Base-by-base conservation (phyloP, 208 protist species). In the Leishmania martiniquensis region DNA sequence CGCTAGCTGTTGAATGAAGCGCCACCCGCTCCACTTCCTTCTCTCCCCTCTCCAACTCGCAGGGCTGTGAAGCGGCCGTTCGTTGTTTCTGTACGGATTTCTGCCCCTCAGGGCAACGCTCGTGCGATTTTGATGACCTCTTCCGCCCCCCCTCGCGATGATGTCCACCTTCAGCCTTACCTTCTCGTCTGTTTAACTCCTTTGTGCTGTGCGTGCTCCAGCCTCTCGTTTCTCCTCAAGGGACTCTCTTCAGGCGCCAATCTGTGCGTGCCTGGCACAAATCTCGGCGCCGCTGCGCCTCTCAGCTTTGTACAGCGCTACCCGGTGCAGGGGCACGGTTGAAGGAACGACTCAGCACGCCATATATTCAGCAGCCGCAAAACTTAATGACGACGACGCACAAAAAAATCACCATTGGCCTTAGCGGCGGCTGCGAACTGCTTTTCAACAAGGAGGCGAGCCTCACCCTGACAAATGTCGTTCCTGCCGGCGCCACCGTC, bases 381-480 rank as follows among this genome's bases (percentile, higher is more conserved):
- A 20, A n/a, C 42, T 3, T 4, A 17, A 71, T 71, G 66, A 2
- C 4, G 4, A 12, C 45, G 20, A 78, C 60, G 39, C 59, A 73
- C 63, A 71, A 80, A 54, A 73, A 79, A 29, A 88, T 95, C 57
- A 89, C 68, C 0, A 75, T 95, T 12, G 72, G 83, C 39, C 84
- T 97, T 52, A 81, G 85, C 49, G 94, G 94, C 4, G 94, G 94
- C 29, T 95, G 90, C 71, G 92, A 97, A 85, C 85, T 96, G 65
- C 86, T 97, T 51, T 96, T 97, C 44, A 76, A 88, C 74, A 95
- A 94, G 54, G 68, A 92, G 57, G 72, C 76, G 25, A 54, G 3
- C 5, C 54, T 95, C 22, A 37, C 45, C 0, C 63, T 95, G 29
- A 69, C 78, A 15, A 71, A 85, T 42, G 75, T 85, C 15, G 81